Evolutionary conservation across 2,329 filamentous ascomycete species (phyloP), one percentile per base, ranked within the genome.

Genomic region (Dryadomyces quercus-mongolicae): DNA sequence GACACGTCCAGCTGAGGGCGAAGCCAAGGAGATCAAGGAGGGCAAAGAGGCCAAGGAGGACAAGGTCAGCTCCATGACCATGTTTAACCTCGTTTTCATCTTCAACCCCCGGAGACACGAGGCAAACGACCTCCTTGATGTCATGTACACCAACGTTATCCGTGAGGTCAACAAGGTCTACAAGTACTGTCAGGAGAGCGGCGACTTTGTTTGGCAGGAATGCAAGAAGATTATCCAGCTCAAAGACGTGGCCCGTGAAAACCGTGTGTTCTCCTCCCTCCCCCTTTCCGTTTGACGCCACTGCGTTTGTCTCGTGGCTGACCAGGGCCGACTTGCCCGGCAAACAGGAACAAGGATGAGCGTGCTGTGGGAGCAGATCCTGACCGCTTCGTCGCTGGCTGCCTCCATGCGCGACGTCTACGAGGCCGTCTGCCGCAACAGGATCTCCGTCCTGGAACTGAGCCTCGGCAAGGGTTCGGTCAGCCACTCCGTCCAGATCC

Each of bases 21-120:
- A 65, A 61, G 40, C 60, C 59, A 49, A 60, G 63, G 4, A 64
- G 58, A 21, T 9, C 2, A n/a, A n/a, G n/a, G n/a, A n/a, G n/a
- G n/a, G n/a, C 31, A 25, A n/a, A 45, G 54, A 2, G 62, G 61
- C 4, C 64, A 60, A 74, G 44, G 75, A 85, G 57, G 75, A 81
- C 63, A 84, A 87, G 65, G 74, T 74, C 60, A 81, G 77, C 60
- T 80, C 81, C 49, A 91, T 97, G 87, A 90, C 85, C 58, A 97
- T 97, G 92, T 98, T 98, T 70, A 95, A 96, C 67, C 80, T 96
- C 12, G 90, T 97, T 22, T 97, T 97, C 67, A 87, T 95, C 51
- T 73, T 96, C 59, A 86, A 88, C 60, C 87, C 90, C 3, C 85
- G 84, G 51, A 81, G 84, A 52, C 75, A 91, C 55, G 87, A 95